Conservation (phyloP, 805 yeast species). For the Barnettozyma sp. region DNA sequence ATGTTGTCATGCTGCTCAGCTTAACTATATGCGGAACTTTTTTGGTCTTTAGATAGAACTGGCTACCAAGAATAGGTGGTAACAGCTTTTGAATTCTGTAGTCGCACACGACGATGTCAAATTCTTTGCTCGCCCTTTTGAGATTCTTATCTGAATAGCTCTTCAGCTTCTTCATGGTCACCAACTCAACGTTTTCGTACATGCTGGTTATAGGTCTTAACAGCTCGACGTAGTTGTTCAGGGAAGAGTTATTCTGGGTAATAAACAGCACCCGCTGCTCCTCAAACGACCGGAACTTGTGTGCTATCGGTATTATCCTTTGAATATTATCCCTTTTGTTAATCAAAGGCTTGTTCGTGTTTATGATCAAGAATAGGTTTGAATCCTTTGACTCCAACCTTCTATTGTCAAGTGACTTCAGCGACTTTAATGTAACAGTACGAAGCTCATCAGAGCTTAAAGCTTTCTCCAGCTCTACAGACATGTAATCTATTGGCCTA, state of each 20-base stretch:
- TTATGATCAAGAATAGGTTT: constrained; percentile 33
- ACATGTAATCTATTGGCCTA: too few relatives aligned
- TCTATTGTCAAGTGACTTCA: constrained; percentile 5
- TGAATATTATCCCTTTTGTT: constrained; percentile 44
- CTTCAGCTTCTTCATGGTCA: constrained; percentile 45
- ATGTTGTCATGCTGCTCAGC: background rate
- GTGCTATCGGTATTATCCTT: constrained; percentile 46
- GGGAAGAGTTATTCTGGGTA: constrained; percentile 47
- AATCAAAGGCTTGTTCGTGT: constrained; percentile 40
- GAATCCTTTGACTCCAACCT: background rate
- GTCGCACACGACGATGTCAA: constrained; percentile 65
- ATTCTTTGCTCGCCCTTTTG: constrained; percentile 47
- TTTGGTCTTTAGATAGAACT: constrained; percentile 56
- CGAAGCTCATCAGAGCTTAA: constrained; percentile 5
- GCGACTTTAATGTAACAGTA: constrained; percentile 5
- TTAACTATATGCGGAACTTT: constrained; percentile 58
- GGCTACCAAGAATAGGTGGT: constrained; percentile 50
- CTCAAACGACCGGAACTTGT: constrained; percentile 4
- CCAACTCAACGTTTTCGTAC: constrained; percentile 11
- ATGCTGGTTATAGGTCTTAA: constrained; percentile 14
- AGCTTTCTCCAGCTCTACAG: too few relatives aligned
- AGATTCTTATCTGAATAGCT: constrained; percentile 45
- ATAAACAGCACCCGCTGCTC: constrained; percentile 41
- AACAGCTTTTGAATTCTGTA: constrained; percentile 56
- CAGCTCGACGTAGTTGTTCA: constrained; percentile 22